Evolutionary conservation across 805 yeast species (phyloP).

Genomic region (Maudiozyma barnettii): DNA sequence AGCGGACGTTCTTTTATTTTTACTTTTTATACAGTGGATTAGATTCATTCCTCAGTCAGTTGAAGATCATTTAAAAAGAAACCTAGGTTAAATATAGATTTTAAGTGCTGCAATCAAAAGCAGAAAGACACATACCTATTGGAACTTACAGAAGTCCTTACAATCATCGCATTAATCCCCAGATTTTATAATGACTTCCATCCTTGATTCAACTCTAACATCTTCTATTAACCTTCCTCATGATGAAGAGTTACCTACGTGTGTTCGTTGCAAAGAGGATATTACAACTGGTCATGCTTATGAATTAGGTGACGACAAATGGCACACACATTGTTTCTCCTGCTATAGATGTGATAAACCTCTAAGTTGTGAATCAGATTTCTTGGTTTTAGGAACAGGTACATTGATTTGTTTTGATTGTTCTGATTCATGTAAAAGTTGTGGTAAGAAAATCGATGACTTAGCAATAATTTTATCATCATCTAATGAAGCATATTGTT

Average conservation of each 20-base stretch:
- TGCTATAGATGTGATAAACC: slow-evolving; percentile 77
- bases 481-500: slow-evolving; percentile 92
- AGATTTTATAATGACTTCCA: neutral
- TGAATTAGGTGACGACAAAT: slow-evolving; percentile 85
- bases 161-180: neutral
- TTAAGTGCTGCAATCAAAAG: no score
- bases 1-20: no score
- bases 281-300: slow-evolving; percentile 90
- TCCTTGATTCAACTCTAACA: neutral
- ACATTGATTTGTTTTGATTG: slow-evolving; percentile 84
- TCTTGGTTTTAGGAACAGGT: slow-evolving; percentile 88
- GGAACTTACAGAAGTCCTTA: no score
- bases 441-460: slow-evolving; percentile 85
- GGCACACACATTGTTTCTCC: slow-evolving; percentile 91
- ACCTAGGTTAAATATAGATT: no score
- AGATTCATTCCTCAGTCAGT: no score
- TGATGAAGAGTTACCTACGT: slow-evolving; percentile 17
- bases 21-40: no score
- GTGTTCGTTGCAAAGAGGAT: slow-evolving; percentile 39
- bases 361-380: slow-evolving; percentile 80
- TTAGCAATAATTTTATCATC: slow-evolving; percentile 78
- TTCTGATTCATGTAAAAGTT: slow-evolving; percentile 82
- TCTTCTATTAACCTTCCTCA: neutral
- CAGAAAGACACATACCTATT: no score
- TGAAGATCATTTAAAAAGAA: no score